These are phyloP conservation scores for Saccharomycopsis capsularis DNA, from an alignment of 805 yeast species.

Conservation along the genomic window DNA sequence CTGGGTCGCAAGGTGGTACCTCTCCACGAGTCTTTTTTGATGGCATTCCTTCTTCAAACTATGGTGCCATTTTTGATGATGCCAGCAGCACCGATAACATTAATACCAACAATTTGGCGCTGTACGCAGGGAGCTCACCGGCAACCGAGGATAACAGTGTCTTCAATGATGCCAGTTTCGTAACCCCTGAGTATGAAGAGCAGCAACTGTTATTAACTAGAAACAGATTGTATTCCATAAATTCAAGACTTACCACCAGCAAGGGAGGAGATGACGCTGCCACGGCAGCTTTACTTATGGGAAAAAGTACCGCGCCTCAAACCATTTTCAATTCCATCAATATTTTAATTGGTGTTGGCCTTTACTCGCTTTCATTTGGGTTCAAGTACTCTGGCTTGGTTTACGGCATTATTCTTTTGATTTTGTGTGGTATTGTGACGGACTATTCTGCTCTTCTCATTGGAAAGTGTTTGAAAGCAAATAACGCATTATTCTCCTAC, in stretches of 20 bases:
- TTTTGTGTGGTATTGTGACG: constrained; percentile 43
- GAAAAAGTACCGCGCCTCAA: constrained; percentile 60
- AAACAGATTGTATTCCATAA: constrained; percentile 13
- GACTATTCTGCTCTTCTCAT: constrained; percentile 47
- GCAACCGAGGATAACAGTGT: constrained; percentile 7
- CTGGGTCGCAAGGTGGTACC: no score
- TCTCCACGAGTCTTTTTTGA: no score
- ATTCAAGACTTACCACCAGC: constrained; percentile 13
- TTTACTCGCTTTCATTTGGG: constrained; percentile 67
- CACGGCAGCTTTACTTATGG: constrained; percentile 24
- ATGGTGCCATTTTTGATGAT: constrained; percentile 7
- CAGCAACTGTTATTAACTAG: constrained; percentile 9
- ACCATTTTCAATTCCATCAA: constrained; percentile 74
- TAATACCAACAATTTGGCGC: not conserved
- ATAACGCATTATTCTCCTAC: constrained; percentile 41
- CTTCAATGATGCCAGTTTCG: constrained; percentile 13
- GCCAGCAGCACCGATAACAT: not conserved
- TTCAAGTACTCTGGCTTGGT: constrained; percentile 64
- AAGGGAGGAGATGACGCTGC: constrained; percentile 10
- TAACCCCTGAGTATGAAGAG: constrained; percentile 9
- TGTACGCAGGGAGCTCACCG: not conserved
- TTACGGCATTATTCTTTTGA: constrained; percentile 38
- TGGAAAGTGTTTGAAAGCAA: constrained; percentile 39
- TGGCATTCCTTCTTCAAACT: not conserved
- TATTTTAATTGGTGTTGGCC: constrained; percentile 69